These are phyloP conservation scores for Alloteropsis semialata DNA, from an alignment of 176 grass and related monocot species.

Conservation along the genomic window DNA sequence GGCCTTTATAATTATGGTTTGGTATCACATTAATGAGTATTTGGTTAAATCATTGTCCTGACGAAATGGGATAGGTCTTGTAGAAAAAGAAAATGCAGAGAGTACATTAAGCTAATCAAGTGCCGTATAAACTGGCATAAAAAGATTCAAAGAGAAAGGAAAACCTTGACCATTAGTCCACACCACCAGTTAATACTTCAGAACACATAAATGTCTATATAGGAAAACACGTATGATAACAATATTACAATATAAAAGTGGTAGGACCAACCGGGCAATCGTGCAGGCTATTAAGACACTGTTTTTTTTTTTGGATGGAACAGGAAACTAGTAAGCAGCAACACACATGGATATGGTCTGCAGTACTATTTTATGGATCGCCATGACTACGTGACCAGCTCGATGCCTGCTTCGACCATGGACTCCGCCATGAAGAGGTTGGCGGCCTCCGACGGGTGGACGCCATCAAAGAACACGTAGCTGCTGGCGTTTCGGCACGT, in stretches of 20 bases:
- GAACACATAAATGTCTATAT: no score
- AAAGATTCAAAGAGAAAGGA: background rate
- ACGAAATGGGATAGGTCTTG: background rate
- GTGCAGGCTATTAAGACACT: no score
- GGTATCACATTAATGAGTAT: background rate
- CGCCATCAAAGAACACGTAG: slow-evolving; percentile 80
- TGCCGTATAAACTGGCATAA: background rate
- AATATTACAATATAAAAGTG: background rate
- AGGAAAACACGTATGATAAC: background rate
- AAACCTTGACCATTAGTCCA: background rate
- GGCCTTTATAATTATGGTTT: no score
- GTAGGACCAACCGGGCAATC: background rate
- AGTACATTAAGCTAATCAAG: background rate
- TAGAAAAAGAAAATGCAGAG: background rate
- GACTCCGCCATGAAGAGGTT: slow-evolving; percentile 62
- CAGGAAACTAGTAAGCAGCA: background rate
- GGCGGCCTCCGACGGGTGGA: slow-evolving; percentile 73
- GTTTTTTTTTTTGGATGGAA: background rate
- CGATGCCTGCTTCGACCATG: slow-evolving; percentile 36
- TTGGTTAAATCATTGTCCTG: background rate
- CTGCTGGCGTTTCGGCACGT: slow-evolving; percentile 61
- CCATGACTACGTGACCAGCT: slow-evolving; percentile 21
- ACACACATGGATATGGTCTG: background rate
- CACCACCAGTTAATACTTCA: no score
- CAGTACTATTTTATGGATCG: no score